phyloP scores from a whole-genome alignment of 2,329 filamentous ascomycete genomes.

The Xylariaceae sp. region DNA sequence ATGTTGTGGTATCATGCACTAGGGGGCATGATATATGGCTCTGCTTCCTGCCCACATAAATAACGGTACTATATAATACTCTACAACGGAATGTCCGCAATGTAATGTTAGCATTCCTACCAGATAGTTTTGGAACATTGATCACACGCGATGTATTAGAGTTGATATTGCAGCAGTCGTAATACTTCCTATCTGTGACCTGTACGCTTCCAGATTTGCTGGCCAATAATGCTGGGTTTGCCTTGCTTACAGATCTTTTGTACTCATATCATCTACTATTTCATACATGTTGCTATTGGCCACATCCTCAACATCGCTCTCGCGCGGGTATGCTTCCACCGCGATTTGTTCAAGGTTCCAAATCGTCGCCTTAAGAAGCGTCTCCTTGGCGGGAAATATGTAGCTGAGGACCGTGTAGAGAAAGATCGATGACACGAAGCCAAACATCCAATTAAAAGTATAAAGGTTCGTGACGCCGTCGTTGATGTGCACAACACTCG shows the following conservation, averaged over 20 bases:
- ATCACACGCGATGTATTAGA: no score
- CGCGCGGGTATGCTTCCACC: constrained; percentile 31
- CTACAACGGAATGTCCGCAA: no score
- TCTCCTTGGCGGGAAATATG: constrained; percentile 55
- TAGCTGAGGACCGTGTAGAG: constrained; percentile 60
- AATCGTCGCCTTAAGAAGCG: constrained; percentile 50
- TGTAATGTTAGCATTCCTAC: no score
- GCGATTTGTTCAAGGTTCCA: constrained; percentile 42
- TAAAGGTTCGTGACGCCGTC: constrained; percentile 61
- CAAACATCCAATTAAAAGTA: constrained; percentile 70
- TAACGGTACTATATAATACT: no score
- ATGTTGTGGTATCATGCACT: no score
- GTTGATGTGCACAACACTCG: constrained; percentile 35
- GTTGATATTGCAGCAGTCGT: no score
- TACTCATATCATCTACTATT: neutral
- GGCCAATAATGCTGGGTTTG: neutral
- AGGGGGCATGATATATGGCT: no score
- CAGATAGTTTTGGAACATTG: no score
- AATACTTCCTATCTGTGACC: no score
- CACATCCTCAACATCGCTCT: constrained; percentile 24
- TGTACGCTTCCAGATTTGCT: no score
- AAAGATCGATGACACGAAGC: constrained; percentile 60
- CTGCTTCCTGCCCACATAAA: no score
- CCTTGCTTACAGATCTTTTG: neutral
- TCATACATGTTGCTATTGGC: constrained; percentile 7